phyloP scores from a whole-genome alignment of 2,329 filamentous ascomycete genomes.

The Dryadomyces quercivorus region DNA sequence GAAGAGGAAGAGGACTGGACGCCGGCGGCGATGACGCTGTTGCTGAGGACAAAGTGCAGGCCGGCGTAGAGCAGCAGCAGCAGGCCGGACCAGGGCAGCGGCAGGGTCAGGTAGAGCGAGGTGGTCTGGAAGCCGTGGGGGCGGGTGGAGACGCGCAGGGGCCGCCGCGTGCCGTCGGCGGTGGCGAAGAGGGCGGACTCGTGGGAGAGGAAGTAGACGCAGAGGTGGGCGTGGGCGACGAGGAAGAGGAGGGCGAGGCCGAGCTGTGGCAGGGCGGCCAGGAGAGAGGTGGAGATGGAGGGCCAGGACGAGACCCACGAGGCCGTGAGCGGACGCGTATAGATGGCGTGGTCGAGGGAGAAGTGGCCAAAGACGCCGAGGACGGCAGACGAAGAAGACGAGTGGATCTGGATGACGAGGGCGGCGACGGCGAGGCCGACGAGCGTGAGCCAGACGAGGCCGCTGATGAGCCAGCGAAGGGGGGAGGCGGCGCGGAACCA shows the following conservation, averaged over 20 bases:
- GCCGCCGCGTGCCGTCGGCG: constrained; percentile 18
- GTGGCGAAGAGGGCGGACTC: constrained; percentile 31
- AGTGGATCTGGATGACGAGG: constrained; percentile 23
- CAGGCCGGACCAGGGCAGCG: constrained; percentile 30
- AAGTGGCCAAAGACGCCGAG: constrained; percentile 27
- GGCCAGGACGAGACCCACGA: constrained; percentile 12
- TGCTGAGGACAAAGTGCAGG: constrained; percentile 33
- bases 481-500: constrained; percentile 33
- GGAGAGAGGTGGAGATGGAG: constrained; percentile 20
- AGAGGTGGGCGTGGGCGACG: constrained; percentile 32
- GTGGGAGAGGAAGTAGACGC: constrained; percentile 35
- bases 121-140: constrained; percentile 32
- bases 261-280: constrained; percentile 36
- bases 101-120: constrained; percentile 37
- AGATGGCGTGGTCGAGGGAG: constrained; percentile 18
- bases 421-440: constrained; percentile 25
- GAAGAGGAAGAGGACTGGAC: constrained; percentile 27
- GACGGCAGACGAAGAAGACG: constrained; percentile 7
- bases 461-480: constrained; percentile 28
- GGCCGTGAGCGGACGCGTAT: constrained; percentile 2
- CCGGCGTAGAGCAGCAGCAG: constrained; percentile 30
- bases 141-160: constrained; percentile 32
- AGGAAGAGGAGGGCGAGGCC: constrained; percentile 36
- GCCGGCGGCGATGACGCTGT: constrained; percentile 23
- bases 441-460: constrained; percentile 25